Base-by-base conservation (phyloP, 805 yeast genomes). In the Wickerhamomyces sydowiorum region DNA sequence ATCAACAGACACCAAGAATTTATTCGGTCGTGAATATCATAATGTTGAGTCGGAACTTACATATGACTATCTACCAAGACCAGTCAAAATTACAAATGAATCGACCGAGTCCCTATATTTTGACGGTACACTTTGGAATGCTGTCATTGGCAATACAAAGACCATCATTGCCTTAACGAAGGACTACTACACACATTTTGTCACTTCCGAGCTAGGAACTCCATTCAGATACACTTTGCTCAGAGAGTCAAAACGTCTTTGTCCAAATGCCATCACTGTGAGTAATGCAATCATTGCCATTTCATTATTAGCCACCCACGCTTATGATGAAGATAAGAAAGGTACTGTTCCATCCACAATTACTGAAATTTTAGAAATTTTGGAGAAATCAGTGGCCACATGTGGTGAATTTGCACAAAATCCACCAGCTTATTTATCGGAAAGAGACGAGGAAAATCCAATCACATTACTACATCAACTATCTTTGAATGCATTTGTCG, bases 281-380 rank as follows among this genome's bases (percentile, higher is more conserved):
- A 86, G 86, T 5, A 79, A 82, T 54, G 75, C 86, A 0, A 76
- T 82, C 17, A 73, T 82, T 38, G 70, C 85, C 2, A 57, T 83
- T 12, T 64, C 86, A 3, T 71, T 81, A 39, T 64, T 82, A 42
- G 64, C 80, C 17, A 60, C 78, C 6, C 78, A 76, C 53, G 78
- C 89, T 1, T 69, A 76, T 20, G 78, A 74, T 38, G 89, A 83
- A 55, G 89, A 82, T 48, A 76, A 76, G 43, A 72, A 66, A 40
- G 72, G 76, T 22, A 64, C 72, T 7, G 75, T 82, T 2, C 70
- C 72, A 4, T 70, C 73, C 9, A 67, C 77, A 18, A 69, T 85
- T 15, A 72, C 82, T 8, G 83, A 82, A 34, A 73, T 77, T 2
- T 61, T 85, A 42, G 76, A 76, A 30, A 59, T 77, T 12, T 62